Percentiles rank a stretch among this genome's conserved stretches.
phyloP scores from a whole-genome alignment of 2,329 filamentous ascomycete genomes.

The Diaporthe vexans region DNA sequence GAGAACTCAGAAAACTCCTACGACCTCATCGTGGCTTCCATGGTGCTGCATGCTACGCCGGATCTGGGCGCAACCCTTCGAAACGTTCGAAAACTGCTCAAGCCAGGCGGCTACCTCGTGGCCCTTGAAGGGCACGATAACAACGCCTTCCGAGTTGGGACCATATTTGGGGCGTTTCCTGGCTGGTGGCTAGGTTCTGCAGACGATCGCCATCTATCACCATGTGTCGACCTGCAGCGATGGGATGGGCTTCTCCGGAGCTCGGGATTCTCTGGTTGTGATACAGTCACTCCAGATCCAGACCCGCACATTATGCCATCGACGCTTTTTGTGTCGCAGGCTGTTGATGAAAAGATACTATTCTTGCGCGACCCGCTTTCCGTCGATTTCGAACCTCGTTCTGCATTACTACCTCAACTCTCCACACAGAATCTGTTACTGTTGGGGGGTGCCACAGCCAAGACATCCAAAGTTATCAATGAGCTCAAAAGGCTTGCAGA shows the following conservation, averaged over 20 bases:
- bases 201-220: not conserved
- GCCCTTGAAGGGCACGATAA: conserved; percentile 31
- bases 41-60: conserved; percentile 48
- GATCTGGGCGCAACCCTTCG: conserved; percentile 44
- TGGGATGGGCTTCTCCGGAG: conserved; percentile 11
- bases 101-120: conserved; percentile 53
- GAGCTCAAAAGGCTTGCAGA: not conserved
- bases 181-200: conserved; percentile 28
- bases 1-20: conserved; percentile 40
- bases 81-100: conserved; percentile 49
- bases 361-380: conserved; percentile 18
- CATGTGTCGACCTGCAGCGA: not conserved
- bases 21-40: conserved; percentile 51
- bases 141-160: not conserved
- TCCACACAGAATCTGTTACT: not conserved
- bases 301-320: not conserved
- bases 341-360: not conserved
- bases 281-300: not conserved
- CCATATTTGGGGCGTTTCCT: conserved; percentile 11
- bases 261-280: conserved; percentile 14
- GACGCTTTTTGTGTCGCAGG: conserved; percentile 12
- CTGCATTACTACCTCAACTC: not conserved
- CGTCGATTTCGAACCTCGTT: too few relatives aligned
- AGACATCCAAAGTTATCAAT: not conserved
- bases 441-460: not conserved